Evolutionary conservation across 2,329 filamentous ascomycete genomes (phyloP), one percentile per base, ranked within the genome.

Genomic region (Grosmannia penicillata): DNA sequence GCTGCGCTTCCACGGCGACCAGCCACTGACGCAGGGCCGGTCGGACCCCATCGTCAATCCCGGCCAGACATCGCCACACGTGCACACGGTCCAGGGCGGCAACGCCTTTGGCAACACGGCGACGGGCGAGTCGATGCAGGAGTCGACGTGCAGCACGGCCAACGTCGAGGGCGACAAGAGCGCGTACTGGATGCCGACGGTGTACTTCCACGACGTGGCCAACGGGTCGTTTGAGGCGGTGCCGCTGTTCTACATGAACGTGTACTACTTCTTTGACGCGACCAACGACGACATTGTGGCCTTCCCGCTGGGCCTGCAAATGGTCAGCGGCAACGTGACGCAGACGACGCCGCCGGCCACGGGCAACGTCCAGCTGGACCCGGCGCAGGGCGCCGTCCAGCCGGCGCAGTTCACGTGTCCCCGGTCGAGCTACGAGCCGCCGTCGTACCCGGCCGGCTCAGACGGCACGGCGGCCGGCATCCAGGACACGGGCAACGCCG

Each of bases 101-200:
- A 80, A 73, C 56, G 75, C 63, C 47, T 86, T 86, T 50, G 63
- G 68, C 45, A 60, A 73, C 46, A 65, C 57, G 38, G 75, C 78
- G 52, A 73, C 66, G 30, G 81, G 75, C 49, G 62, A 72, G 40
- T 62, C 70, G 33, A 65, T 82, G 21, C 44, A 63, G 43, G 53
- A 65, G 39, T 82, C 78, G 24, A 66, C 69, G 21, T 89, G 82
- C 65, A 81, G 75, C 35, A 82, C 77, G 25, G 79, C 82, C 54
- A 66, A 68, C 43, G 65, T 82, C 52, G 73, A 68, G 49, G 72
- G 71, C 39, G 81, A 86, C 58, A 65, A 74, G 53, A 80, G 72
- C 48, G 79, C 79, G 56, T 87, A 89, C 63, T 87, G 82, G 82
- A 75, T 77, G 40, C 81, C 82, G 2, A 63, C 65, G 22, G 60